Base-by-base conservation (phyloP, 179 eudicot species). In the Spinacia oleracea region DNA sequence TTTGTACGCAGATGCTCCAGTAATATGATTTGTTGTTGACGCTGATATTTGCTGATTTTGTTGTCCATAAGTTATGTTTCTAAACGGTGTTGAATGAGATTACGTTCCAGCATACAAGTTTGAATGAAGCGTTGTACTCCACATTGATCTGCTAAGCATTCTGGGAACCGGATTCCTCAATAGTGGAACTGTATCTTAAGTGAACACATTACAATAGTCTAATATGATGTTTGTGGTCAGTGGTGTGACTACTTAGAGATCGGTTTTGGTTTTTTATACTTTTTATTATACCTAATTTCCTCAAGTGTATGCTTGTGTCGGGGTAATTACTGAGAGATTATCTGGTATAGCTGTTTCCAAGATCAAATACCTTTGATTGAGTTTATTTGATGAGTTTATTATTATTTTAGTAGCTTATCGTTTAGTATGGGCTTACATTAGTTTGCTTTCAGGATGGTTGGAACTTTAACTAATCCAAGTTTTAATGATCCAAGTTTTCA, bases 361-460 rank as follows among this genome's bases (percentile, higher is more conserved):
- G 46, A 18, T 73, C 18, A 55, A 73, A 16, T 32, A 25, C 25
- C 16, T 32, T 32, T 11, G 64, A 34, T 32, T 53, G 59, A 38
- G 23, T 31, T 53, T 16, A 1, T 66, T 50, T 58, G 29, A 25
- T 23, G 5, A 0, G n/a, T 74, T 8, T n/a, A 25, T 70, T 23
- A 3, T 31, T 27, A 70, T 62, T 62, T 2, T n/a, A 58, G 25
- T 35, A 10, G 11, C 38, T 62, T 56, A n/a, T 11, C 9, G 11
- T 70, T 48, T n/a, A 34, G 55, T 43, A 10, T 58, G 31, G 70
- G 70, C 66, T 63, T 42, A 65, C 64, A 8, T 45, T 31, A 63
- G 20, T n/a, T 67, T 27, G 29, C 66, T 81, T 78, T 75, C 82
- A 80, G 87, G 85, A 76, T 45, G 68, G 66, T 27, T 32, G 69